These are phyloP conservation scores for Seiridium unicorne DNA, from an alignment of 2,329 filamentous ascomycete species.

Conservation along the genomic window DNA sequence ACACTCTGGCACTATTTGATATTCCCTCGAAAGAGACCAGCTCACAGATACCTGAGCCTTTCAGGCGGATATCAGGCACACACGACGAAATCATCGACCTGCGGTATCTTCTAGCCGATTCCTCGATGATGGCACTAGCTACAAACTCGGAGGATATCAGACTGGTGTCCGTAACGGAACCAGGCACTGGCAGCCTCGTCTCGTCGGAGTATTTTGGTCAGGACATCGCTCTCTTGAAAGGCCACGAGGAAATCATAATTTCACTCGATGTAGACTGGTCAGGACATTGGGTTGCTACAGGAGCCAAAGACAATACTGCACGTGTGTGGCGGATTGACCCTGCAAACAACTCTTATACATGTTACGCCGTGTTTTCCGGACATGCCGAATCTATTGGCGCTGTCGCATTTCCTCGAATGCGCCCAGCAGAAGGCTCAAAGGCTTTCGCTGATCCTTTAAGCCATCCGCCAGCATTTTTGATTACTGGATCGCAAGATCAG, in stretches of 20 bases:
- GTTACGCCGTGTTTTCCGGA: slow-evolving; percentile 79
- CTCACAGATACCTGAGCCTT: slow-evolving; percentile 45
- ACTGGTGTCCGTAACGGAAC: slow-evolving; percentile 69
- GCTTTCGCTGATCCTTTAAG: slow-evolving; percentile 72
- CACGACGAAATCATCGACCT: slow-evolving; percentile 98
- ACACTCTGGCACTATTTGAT: slow-evolving; percentile 76
- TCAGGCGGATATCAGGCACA: slow-evolving; percentile 86
- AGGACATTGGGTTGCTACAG: slow-evolving; percentile 92
- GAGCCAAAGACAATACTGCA: slow-evolving; percentile 94
- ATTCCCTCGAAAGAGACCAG: slow-evolving; percentile 37
- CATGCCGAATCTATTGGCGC: slow-evolving; percentile 94
- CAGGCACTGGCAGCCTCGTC: slow-evolving; percentile 28
- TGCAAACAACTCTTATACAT: slow-evolving; percentile 70
- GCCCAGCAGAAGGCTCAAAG: slow-evolving; percentile 66
- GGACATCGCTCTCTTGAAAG: slow-evolving; percentile 81
- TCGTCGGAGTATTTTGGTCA: slow-evolving; percentile 74
- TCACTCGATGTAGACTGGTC: slow-evolving; percentile 95
- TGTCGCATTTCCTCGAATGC: slow-evolving; percentile 73
- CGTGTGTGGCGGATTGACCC: slow-evolving; percentile 86
- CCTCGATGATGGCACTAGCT: slow-evolving; percentile 80
- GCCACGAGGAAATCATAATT: slow-evolving; percentile 94
- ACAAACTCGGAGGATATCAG: slow-evolving; percentile 95
- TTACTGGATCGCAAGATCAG: slow-evolving; percentile 93
- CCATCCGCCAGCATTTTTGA: slow-evolving; percentile 77
- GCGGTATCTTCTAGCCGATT: slow-evolving; percentile 77